Evolutionary conservation across 306 rosid genomes (phyloP).

Genomic region (Sechiopsis laciniata): DNA sequence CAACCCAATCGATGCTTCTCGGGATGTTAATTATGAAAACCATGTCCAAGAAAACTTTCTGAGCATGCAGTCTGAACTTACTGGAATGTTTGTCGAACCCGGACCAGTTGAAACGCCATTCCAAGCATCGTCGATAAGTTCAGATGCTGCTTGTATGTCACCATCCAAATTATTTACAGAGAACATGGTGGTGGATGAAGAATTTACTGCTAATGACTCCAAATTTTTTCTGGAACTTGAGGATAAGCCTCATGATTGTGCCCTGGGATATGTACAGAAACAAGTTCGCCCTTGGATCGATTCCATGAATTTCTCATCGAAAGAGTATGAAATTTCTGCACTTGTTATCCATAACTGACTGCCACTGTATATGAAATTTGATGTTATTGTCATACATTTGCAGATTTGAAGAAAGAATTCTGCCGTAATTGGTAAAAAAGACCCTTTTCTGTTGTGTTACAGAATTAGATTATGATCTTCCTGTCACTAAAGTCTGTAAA

Average conservation of each 20-base stretch:
- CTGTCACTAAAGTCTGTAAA: background rate
- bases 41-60: conserved; percentile 4
- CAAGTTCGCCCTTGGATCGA: no score
- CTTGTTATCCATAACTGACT: background rate
- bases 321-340: conserved; percentile 24
- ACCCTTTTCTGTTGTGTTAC: background rate
- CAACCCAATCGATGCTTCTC: conserved; percentile 18
- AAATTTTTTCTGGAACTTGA: conserved; percentile 64
- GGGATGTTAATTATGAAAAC: background rate
- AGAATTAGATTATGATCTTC: background rate
- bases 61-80: conserved; percentile 34
- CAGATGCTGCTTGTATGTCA: conserved; percentile 24
- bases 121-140: conserved; percentile 26
- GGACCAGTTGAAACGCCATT: conserved; percentile 21
- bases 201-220: conserved; percentile 38
- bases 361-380: background rate
- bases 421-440: conserved; percentile 11
- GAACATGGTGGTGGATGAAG: conserved; percentile 36
- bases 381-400: conserved; percentile 5
- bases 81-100: conserved; percentile 25
- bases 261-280: conserved; percentile 13
- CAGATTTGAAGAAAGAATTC: conserved; percentile 9
- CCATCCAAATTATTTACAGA: conserved; percentile 42
- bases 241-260: conserved; percentile 67
- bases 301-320: no score